These are phyloP conservation scores for Beverwykella pulmonaria DNA, from an alignment of 495 filamentous ascomycete genomes.

Conservation along the genomic window DNA sequence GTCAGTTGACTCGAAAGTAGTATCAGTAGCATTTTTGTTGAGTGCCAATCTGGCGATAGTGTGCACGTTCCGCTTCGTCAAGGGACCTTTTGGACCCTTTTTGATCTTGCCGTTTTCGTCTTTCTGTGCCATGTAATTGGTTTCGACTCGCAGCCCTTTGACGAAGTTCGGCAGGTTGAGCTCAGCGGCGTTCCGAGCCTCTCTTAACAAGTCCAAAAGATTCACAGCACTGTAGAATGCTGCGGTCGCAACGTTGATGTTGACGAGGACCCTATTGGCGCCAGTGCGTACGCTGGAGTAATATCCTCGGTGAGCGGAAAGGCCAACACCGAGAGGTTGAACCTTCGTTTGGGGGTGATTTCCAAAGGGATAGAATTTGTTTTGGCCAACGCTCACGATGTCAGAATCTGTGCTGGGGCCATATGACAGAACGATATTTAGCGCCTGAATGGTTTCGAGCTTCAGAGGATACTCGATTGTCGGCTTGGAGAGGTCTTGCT, in stretches of 20 bases:
- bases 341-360: conserved; percentile 22
- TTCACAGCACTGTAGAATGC: conserved; percentile 49
- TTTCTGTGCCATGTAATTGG: conserved; percentile 33
- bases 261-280: conserved; percentile 50
- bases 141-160: conserved; percentile 33
- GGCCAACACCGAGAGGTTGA: conserved; percentile 43
- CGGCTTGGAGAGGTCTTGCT: conserved; percentile 42
- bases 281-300: conserved; percentile 53
- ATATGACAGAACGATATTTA: conserved; percentile 57
- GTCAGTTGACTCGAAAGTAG: conserved; percentile 20
- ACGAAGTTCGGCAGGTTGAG: conserved; percentile 29
- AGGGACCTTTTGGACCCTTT: conserved; percentile 4
- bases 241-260: conserved; percentile 52
- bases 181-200: conserved; percentile 18
- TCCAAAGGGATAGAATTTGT: conserved; percentile 41
- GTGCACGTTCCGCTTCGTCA: conserved; percentile 29
- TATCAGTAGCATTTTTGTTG: conserved; percentile 6
- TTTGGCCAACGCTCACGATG: conserved; percentile 39
- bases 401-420: conserved; percentile 46
- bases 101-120: conserved; percentile 23
- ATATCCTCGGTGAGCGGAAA: conserved; percentile 53
- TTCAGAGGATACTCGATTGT: conserved; percentile 33
- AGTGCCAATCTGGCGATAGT: conserved; percentile 13
- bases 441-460: conserved; percentile 48
- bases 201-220: conserved; percentile 39